phyloP scores from a whole-genome alignment of 108 stramenopile species.

The Skeletonema tropicum region DNA sequence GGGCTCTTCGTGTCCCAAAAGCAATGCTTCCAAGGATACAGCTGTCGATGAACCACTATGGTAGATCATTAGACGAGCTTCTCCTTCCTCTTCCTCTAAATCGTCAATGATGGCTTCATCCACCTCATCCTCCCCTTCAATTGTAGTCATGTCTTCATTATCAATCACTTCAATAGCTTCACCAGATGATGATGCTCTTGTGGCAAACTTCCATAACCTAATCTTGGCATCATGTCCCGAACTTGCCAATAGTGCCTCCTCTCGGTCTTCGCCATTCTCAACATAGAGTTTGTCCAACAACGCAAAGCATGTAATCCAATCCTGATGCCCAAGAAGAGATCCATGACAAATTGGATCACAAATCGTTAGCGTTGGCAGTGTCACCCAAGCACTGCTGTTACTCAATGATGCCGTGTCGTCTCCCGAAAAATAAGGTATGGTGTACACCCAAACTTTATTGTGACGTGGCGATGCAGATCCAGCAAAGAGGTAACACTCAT shows the following conservation, averaged over 20 bases:
- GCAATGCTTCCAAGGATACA: slow-evolving; percentile 80
- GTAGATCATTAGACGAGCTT: slow-evolving; percentile 64
- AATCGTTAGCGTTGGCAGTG: slow-evolving; percentile 19
- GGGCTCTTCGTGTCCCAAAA: slow-evolving; percentile 86
- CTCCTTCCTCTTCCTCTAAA: slow-evolving; percentile 67
- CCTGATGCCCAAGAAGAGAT: slow-evolving; percentile 79
- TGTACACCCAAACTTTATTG: slow-evolving; percentile 80
- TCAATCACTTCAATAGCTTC: slow-evolving; percentile 29
- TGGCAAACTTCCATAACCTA: slow-evolving; percentile 82
- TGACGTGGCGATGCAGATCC: slow-evolving; percentile 80
- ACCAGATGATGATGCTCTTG: slow-evolving; percentile 8
- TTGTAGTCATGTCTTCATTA: slow-evolving; percentile 27
- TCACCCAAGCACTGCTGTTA: slow-evolving; percentile 19
- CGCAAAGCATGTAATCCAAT: slow-evolving; percentile 85
- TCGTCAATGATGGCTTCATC: slow-evolving; percentile 59
- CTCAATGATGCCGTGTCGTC: slow-evolving; percentile 3
- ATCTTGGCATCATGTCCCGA: slow-evolving; percentile 86
- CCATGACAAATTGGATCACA: slow-evolving; percentile 38
- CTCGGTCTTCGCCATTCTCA: slow-evolving; percentile 6
- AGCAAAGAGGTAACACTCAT: slow-evolving; percentile 54
- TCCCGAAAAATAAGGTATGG: slow-evolving; percentile 13
- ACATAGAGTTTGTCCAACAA: slow-evolving; percentile 43
- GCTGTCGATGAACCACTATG: slow-evolving; percentile 41
- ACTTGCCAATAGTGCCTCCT: slow-evolving; percentile 65
- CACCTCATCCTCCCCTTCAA: slow-evolving; percentile 40